phyloP scores from a whole-genome alignment of 1,284 basidiomycete species.

The Austropuccinia psidii region DNA sequence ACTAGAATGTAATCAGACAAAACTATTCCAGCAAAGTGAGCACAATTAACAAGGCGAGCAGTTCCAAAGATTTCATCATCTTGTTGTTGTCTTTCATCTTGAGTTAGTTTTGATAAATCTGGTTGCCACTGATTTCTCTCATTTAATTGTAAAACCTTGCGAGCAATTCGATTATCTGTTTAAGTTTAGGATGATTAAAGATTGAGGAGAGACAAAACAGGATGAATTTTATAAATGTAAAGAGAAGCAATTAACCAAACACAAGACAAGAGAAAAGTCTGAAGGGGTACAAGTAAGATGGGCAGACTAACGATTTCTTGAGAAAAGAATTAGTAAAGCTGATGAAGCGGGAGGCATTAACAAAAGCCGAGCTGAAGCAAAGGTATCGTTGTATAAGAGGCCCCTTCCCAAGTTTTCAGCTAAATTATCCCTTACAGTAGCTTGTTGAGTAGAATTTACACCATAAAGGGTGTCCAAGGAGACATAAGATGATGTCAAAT shows the following conservation, averaged over 20 bases:
- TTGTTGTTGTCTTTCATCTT: constrained; percentile 48
- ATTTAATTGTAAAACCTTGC: constrained; percentile 18
- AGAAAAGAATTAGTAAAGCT: constrained; percentile 31
- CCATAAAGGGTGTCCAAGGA: constrained; percentile 30
- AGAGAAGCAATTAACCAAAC: background rate
- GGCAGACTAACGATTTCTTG: constrained; percentile 16
- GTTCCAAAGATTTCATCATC: constrained; percentile 66
- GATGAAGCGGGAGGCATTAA: constrained; percentile 33
- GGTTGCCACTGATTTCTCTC: constrained; percentile 20
- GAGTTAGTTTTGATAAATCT: constrained; percentile 45
- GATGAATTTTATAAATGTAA: background rate
- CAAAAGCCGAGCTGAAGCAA: constrained; percentile 29
- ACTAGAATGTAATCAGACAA: constrained; percentile 21
- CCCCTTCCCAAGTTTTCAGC: constrained; percentile 20
- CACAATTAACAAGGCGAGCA: constrained; percentile 65
- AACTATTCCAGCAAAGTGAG: constrained; percentile 53
- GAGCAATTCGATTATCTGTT: constrained; percentile 32
- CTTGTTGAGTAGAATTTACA: constrained; percentile 9
- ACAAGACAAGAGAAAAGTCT: background rate
- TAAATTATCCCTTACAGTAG: constrained; percentile 8
- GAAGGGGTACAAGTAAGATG: background rate
- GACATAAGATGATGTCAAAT: constrained; percentile 33
- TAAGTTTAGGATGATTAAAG: background rate
- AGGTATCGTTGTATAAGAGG: constrained; percentile 31
- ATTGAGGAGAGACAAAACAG: too few relatives aligned